Evolutionary conservation across 2,329 filamentous ascomycete species (phyloP).

Genomic region (Plectosphaerella sp.): DNA sequence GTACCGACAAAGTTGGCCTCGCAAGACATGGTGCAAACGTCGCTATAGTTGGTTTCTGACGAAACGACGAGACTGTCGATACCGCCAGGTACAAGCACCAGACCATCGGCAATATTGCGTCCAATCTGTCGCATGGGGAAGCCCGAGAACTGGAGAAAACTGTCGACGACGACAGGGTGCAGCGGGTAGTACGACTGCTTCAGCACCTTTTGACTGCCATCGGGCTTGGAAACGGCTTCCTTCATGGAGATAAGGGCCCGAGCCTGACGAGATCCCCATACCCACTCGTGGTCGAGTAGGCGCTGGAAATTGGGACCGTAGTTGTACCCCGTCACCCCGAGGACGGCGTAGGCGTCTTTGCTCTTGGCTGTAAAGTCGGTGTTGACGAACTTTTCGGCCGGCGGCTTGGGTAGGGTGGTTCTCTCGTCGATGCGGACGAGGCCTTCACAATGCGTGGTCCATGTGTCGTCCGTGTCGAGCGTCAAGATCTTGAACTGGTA

Average conservation of each 20-base stretch:
- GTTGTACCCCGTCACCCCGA: background rate
- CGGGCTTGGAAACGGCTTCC: background rate
- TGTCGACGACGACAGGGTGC: constrained; percentile 1
- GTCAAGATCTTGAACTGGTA: constrained; percentile 3
- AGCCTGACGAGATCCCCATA: background rate
- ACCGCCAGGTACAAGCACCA: too few species aligned
- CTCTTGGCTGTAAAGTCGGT: background rate
- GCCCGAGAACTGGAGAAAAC: background rate
- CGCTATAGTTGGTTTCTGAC: too few species aligned
- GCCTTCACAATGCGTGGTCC: constrained; percentile 2
- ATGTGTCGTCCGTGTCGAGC: background rate
- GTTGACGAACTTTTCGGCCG: background rate
- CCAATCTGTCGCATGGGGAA: background rate
- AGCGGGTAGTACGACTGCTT: constrained; percentile 2
- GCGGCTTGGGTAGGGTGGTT: too few species aligned
- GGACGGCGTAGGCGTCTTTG: background rate
- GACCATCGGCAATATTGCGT: too few species aligned
- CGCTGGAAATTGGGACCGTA: constrained; percentile 3
- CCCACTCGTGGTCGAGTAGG: background rate
- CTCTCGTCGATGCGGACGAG: background rate
- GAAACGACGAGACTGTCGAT: too few species aligned
- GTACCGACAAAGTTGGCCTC: too few species aligned
- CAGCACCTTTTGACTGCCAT: too few species aligned
- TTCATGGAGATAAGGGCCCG: background rate
- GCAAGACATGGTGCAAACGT: too few species aligned